Evolutionary conservation across 2,329 filamentous ascomycete genomes (phyloP).

Genomic region (Colletotrichum simmondsii): DNA sequence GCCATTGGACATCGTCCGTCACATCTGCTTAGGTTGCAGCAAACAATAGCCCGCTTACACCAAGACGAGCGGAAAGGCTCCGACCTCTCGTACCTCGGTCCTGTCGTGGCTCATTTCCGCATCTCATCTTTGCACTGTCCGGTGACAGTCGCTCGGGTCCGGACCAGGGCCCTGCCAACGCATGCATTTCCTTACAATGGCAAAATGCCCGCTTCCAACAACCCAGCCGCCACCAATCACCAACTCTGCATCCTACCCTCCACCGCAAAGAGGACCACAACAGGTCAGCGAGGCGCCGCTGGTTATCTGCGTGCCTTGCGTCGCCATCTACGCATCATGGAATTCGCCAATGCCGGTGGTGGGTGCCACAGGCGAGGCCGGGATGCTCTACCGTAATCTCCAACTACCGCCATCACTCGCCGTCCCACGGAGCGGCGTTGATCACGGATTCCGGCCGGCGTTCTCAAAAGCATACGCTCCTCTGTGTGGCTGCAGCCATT

Average conservation of each 20-base stretch:
- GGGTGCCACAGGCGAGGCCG: not conserved
- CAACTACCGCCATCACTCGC: not conserved
- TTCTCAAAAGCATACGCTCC: not conserved
- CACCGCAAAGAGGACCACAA: conserved; percentile 18
- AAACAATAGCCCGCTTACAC: not conserved
- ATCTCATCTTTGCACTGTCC: conserved; percentile 11
- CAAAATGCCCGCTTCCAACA: conserved; percentile 9
- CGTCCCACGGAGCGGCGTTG: not conserved
- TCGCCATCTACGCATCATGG: conserved; percentile 8
- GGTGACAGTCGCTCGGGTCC: conserved; percentile 21
- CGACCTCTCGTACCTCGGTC: not conserved
- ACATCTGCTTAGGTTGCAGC: not conserved
- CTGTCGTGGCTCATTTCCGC: conserved; percentile 9
- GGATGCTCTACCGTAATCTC: conserved; percentile 4
- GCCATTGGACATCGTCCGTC: no score
- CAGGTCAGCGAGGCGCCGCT: not conserved
- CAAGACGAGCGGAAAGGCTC: not conserved
- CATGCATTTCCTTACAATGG: conserved; percentile 13
- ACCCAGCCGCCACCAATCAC: conserved; percentile 18
- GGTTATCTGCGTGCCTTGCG: not conserved
- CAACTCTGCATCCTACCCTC: not conserved
- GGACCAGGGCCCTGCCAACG: conserved; percentile 4
- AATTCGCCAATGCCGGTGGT: conserved; percentile 14
- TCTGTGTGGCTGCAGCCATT: conserved; percentile 13
- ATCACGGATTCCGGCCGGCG: not conserved